phyloP scores from a whole-genome alignment of 2,329 filamentous ascomycete genomes.

The Neonectria sp. region DNA sequence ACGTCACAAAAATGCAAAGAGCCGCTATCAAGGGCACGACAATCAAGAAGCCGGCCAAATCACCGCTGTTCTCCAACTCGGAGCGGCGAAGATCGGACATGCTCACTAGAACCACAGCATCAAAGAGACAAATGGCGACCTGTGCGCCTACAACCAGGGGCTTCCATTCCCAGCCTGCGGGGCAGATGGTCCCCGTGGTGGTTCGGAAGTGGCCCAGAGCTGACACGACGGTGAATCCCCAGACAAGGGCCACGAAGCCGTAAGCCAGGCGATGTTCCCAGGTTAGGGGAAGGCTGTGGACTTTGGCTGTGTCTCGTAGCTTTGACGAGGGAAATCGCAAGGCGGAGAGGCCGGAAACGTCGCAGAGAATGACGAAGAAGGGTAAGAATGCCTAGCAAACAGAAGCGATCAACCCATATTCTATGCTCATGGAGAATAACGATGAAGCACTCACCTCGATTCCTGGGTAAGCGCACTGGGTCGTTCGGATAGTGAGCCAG shows the following conservation, averaged over 20 bases:
- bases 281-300: slow-evolving; percentile 3
- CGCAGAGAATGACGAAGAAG: not conserved
- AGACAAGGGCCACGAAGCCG: not conserved
- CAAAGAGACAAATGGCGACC: slow-evolving; percentile 11
- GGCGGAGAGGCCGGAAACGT: not conserved
- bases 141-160: slow-evolving; percentile 11
- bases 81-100: slow-evolving; percentile 17
- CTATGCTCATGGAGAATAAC: not conserved
- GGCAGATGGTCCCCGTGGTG: not conserved
- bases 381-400: not conserved
- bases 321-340: slow-evolving; percentile 12
- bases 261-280: not conserved
- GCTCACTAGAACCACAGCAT: slow-evolving; percentile 11
- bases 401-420: not conserved
- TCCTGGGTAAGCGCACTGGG: slow-evolving; percentile 17
- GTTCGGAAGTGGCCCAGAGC: not conserved
- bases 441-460: slow-evolving; percentile 15
- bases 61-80: slow-evolving; percentile 10
- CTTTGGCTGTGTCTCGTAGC: slow-evolving; percentile 15
- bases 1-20: slow-evolving; percentile 16
- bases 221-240: not conserved
- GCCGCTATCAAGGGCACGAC: slow-evolving; percentile 13
- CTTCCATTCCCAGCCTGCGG: not conserved
- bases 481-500: slow-evolving; percentile 17
- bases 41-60: slow-evolving; percentile 5